Base-by-base conservation (phyloP, 345 rosid genomes). In the Noccaea caerulescens region DNA sequence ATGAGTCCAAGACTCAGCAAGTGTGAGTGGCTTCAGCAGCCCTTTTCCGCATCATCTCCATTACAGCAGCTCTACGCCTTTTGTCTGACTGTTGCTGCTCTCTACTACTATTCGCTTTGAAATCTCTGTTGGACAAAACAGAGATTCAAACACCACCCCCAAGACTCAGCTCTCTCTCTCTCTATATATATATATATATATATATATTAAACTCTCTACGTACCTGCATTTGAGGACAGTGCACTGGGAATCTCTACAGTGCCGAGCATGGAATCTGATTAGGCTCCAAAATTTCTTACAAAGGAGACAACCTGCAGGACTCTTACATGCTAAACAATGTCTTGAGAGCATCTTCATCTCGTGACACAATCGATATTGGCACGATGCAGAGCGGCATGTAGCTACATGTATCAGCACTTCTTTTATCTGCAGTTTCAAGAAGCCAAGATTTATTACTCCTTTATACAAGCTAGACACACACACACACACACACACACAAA, bases 1-100 rank as follows among this genome's bases (percentile, higher is more conserved):
- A 27, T 27, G 42, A 45, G 9, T 27, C 30, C 30, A 27, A 2
- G 30, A 27, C 30, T 69, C 12, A 59, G 4, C 79, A 79, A 79
- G 73, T 86, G 63, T 79, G 89, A 59, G 88, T 89, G 80, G 89
- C 91, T 81, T 93, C 94, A 13, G 88, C 89, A 69, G 89, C 89
- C 77, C 98, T 85, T 81, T 85, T 92, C 66, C 87, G 86, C 97
- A 88, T 89, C 97, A 93, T 93, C 85, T 93, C 87, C 96, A 83
- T 93, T 74, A 93, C 98, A 68, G 94, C 93, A 61, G 96, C 92
- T 82, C 96, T 83, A 14, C 94, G 87, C 56, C 94, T 73, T 38
- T 91, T 82, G 74, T 93, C 96, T 20, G 91, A 82, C 83, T 93
- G 96, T 72, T 90, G 91, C 78, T 90, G 96, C 71, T 86, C 65